Percentiles rank a stretch among this genome's conserved stretches.
Conservation (phyloP, 2,329 filamentous ascomycete genomes). For the Venturia pyrina region DNA sequence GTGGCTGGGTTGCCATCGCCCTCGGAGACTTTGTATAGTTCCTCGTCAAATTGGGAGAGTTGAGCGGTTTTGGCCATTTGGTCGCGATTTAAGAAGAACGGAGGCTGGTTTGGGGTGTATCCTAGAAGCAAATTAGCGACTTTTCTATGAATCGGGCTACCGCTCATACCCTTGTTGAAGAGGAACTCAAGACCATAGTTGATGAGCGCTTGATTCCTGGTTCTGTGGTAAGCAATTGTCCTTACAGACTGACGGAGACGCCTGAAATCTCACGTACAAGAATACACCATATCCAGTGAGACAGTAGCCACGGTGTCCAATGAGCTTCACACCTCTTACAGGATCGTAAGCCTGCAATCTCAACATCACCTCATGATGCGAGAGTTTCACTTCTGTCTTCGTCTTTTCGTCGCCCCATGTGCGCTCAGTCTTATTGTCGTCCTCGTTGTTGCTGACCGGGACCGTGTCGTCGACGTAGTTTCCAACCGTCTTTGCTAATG, state of each 20-base stretch:
- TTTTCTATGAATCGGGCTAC: too few species aligned
- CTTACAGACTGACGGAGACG: neutral
- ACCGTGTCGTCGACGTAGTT: conserved; percentile 89
- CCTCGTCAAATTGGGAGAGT: conserved; percentile 93
- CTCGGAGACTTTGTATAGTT: conserved; percentile 88
- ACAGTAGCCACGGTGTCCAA: conserved; percentile 91
- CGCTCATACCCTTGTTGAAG: conserved; percentile 42
- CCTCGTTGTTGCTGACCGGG: conserved; percentile 74
- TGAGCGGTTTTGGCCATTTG: conserved; percentile 98
- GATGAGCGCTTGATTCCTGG: conserved; percentile 73
- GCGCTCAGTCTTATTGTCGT: conserved; percentile 68
- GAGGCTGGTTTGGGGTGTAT: conserved; percentile 51
- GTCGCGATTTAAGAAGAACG: conserved; percentile 89
- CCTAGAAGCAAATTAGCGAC: conserved; percentile 24
- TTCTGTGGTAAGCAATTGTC: neutral
- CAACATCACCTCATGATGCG: conserved; percentile 88
- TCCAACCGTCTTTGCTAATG: conserved; percentile 74
- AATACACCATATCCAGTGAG: conserved; percentile 82
- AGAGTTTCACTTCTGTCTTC: conserved; percentile 74
- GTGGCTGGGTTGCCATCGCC: conserved; percentile 69
- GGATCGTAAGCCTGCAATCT: conserved; percentile 87
- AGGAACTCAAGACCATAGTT: conserved; percentile 94
- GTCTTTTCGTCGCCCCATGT: conserved; percentile 74
- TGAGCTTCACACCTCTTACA: conserved; percentile 85
- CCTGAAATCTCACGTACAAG: conserved; percentile 45